Evolutionary conservation across 495 filamentous ascomycete species (phyloP).

Genomic region (Daldinia caldariorum): DNA sequence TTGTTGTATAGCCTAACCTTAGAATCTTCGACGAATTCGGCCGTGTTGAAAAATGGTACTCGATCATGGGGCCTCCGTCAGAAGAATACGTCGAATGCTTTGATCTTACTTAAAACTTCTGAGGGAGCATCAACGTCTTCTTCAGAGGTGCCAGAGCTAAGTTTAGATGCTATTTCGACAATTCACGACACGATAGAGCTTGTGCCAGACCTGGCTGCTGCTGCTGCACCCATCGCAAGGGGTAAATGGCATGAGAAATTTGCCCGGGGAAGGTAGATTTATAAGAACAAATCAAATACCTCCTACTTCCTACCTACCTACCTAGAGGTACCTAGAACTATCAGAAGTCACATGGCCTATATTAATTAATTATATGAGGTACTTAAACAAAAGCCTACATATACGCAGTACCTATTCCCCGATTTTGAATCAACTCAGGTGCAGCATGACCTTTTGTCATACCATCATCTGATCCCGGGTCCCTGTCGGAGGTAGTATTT

Average conservation of each 20-base stretch:
- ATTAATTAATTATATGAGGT: background rate
- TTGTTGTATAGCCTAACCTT: slow-evolving; percentile 66
- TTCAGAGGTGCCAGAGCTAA: slow-evolving; percentile 48
- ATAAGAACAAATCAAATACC: background rate
- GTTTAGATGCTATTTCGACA: slow-evolving; percentile 71
- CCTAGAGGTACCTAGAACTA: too few species aligned
- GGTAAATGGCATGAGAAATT: slow-evolving; percentile 94
- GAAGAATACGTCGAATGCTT: slow-evolving; percentile 89
- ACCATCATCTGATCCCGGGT: background rate
- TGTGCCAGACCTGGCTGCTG: slow-evolving; percentile 51
- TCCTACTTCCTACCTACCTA: too few species aligned
- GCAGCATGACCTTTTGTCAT: background rate
- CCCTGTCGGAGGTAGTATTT: background rate
- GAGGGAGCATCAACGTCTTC: slow-evolving; percentile 26
- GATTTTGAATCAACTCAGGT: background rate
- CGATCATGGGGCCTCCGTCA: slow-evolving; percentile 84
- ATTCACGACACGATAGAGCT: slow-evolving; percentile 80
- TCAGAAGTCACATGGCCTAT: background rate
- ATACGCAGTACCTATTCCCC: too few species aligned
- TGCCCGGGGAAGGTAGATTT: slow-evolving; percentile 57
- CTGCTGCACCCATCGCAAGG: slow-evolving; percentile 58
- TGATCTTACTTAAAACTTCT: slow-evolving; percentile 72
- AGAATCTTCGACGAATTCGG: slow-evolving; percentile 70
- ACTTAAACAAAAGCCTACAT: background rate
- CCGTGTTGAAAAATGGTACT: slow-evolving; percentile 74